Evolutionary conservation across 441 rosid genomes (phyloP).

Genomic region (Hypseocharis bilobata): DNA sequence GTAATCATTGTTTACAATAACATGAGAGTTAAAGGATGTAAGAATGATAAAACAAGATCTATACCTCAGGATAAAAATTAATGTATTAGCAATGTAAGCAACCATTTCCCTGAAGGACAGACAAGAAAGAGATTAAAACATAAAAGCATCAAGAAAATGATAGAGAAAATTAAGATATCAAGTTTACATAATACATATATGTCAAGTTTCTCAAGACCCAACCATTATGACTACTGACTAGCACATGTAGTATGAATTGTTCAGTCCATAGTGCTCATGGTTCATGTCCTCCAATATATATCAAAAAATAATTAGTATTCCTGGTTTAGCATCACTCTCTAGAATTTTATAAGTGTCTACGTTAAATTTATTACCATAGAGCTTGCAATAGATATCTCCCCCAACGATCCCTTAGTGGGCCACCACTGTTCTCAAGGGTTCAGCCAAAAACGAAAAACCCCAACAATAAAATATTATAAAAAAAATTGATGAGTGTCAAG

Average conservation of each 20-base stretch:
- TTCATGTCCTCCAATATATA: background rate
- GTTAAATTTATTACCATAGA: background rate
- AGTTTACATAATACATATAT: background rate
- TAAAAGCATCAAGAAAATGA: background rate
- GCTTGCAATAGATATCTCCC: background rate
- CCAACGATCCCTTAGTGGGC: background rate
- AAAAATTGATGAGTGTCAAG: background rate
- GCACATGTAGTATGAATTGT: background rate
- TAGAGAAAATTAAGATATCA: background rate
- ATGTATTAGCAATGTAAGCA: slow-evolving; percentile 82
- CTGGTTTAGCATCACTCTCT: background rate
- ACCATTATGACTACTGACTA: background rate
- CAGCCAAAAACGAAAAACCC: no score
- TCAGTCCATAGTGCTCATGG: background rate
- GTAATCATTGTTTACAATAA: background rate
- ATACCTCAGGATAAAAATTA: slow-evolving; percentile 84
- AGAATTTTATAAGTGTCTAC: background rate
- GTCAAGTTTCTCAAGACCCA: background rate
- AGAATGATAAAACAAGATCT: slow-evolving; percentile 13
- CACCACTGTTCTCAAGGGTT: background rate
- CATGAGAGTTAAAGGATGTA: no score
- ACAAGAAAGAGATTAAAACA: background rate
- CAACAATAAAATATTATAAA: no score
- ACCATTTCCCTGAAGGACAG: slow-evolving; percentile 77
- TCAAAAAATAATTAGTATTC: background rate